Evolutionary conservation across 225 moss, liverwort and hornwort species (phyloP), one percentile per base, ranked within the genome.

Genomic region (Marchantia paleacea): DNA sequence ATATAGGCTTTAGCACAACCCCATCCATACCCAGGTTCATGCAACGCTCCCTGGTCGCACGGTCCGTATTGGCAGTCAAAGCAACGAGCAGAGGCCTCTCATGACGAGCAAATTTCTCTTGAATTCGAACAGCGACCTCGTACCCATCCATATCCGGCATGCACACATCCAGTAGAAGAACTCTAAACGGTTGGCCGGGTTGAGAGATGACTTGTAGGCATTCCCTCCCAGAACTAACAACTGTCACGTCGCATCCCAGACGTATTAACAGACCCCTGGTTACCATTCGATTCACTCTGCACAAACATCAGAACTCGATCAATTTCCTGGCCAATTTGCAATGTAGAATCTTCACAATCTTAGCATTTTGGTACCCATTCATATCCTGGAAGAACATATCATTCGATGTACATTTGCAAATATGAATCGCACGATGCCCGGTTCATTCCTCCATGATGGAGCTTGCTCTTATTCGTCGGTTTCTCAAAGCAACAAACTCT

Each of bases 131-230:
- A 51, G 90, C 90, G 13, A 90, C 90, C 84, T 90, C 90, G 49
- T 90, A 90, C 22, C 90, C 90, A 71, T 90, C 90, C 90, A 90
- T 90, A 39, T 90, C 90, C 13, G 88, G 90, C 90, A 90, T 90
- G 84, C 90, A 90, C 39, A 90, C 88, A 75, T 90, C 90, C 31
- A 90, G 81, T 2, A 90, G 79, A 51, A 90, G 83, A 62, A 90
- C 90, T 78, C 77, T 84, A 47, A 88, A 90, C 15, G 67, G n/a
- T 66, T 86, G 84, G 49, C 88, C 88, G 39, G 88, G 86, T 75
- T 85, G 81, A 64, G 88, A 86, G 22, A 90, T 84, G 28, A 79
- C 82, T 81, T 88, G 88, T 19, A 90, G 77, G 69, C 90, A 90
- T 49, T 90, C 86, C 74, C 88, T 80, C 15, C 90, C 90, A 62